Percentiles rank a stretch among this genome's conserved stretches.
These are phyloP conservation scores for Fusarium sp. DNA, from an alignment of 2,329 filamentous ascomycete species.

Conservation along the genomic window DNA sequence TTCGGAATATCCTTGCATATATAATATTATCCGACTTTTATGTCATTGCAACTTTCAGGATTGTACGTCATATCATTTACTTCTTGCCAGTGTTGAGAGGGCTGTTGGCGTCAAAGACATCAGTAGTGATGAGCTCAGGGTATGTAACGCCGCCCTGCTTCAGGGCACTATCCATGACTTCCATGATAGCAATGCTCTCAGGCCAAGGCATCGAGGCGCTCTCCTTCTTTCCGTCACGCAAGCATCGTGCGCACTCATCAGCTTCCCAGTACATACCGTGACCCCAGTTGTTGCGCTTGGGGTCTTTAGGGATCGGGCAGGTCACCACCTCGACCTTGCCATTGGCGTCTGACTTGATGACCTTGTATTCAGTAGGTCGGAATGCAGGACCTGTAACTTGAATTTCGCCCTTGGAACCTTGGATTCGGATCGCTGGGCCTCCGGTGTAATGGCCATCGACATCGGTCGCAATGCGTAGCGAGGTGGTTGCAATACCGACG, in stretches of 20 bases:
- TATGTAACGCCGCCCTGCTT: constrained; percentile 66
- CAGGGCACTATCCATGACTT: constrained; percentile 70
- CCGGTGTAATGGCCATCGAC: constrained; percentile 70
- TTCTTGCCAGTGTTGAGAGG: constrained; percentile 69
- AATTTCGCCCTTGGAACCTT: constrained; percentile 84
- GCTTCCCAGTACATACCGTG: constrained; percentile 93
- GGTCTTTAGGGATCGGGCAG: constrained; percentile 65
- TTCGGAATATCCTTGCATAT: constrained; percentile 8
- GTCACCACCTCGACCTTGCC: constrained; percentile 64
- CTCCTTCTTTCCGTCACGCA: constrained; percentile 82
- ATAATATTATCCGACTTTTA: constrained; percentile 2
- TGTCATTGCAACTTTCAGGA: neutral
- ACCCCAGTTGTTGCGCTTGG: constrained; percentile 64
- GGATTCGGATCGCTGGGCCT: constrained; percentile 79
- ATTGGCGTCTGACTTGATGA: constrained; percentile 67
- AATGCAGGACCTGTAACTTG: constrained; percentile 80
- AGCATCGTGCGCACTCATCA: constrained; percentile 79
- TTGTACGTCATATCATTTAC: constrained; percentile 33
- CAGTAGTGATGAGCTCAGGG: constrained; percentile 67
- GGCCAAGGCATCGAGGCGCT: constrained; percentile 76
- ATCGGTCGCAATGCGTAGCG: constrained; percentile 71
- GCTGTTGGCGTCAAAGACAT: constrained; percentile 70
- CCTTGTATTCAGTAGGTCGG: constrained; percentile 73
- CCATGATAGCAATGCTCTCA: constrained; percentile 89
- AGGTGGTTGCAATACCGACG: constrained; percentile 79